phyloP scores from a whole-genome alignment of 1,139 yeast genomes.

The Diutina sp. region DNA sequence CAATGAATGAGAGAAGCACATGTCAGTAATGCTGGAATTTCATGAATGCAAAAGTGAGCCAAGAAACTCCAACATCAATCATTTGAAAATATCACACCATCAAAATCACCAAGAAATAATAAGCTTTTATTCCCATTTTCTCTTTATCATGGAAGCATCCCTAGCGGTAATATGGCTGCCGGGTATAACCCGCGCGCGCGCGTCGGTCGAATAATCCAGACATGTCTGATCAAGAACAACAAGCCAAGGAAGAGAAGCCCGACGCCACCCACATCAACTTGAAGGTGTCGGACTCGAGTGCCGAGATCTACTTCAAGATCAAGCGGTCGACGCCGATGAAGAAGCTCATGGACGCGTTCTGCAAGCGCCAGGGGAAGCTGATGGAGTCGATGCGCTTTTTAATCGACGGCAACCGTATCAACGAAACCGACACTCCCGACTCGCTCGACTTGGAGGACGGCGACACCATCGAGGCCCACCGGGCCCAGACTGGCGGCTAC shows the following conservation, averaged over 20 bases:
- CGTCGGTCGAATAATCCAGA: neutral
- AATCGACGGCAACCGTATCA: constrained; percentile 86
- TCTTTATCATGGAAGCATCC: no score
- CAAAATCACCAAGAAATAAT: no score
- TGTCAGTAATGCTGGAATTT: no score
- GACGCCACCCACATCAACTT: constrained; percentile 73
- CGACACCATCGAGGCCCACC: constrained; percentile 96
- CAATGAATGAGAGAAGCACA: no score
- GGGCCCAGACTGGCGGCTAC: constrained; percentile 76
- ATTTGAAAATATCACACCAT: no score
- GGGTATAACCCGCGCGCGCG: neutral
- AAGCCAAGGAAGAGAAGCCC: constrained; percentile 47
- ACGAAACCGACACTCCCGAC: constrained; percentile 84
- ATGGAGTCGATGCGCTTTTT: constrained; percentile 74
- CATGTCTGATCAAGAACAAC: constrained; percentile 18
- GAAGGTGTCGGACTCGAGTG: constrained; percentile 85
- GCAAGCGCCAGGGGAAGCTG: constrained; percentile 93
- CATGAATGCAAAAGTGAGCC: no score
- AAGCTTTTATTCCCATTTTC: no score
- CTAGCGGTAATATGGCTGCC: neutral
- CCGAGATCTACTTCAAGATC: constrained; percentile 93
- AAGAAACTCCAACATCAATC: no score
- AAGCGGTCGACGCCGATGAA: constrained; percentile 85
- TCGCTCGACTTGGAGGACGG: constrained; percentile 88
- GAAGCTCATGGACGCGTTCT: constrained; percentile 95